Evolutionary conservation across 2,329 filamentous ascomycete genomes (phyloP).

Genomic region (Blumeria graminis): DNA sequence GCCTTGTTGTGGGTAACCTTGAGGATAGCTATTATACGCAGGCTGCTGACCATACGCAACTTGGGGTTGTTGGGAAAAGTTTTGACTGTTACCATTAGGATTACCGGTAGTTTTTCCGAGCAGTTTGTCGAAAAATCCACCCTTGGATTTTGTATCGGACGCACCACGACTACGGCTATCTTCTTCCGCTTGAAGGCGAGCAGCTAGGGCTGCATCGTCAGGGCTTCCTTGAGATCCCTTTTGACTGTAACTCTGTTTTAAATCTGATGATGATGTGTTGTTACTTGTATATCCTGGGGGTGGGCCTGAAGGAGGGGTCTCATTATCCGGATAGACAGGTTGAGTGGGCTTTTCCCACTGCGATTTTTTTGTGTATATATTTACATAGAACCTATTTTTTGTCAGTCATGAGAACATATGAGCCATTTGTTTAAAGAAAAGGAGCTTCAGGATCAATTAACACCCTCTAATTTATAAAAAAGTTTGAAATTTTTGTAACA

Average conservation of each 20-base stretch:
- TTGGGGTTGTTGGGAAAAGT: conserved; percentile 13
- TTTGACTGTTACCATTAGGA: conserved; percentile 6
- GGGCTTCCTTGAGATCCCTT: conserved; percentile 14
- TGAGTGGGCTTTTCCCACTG: conserved; percentile 71
- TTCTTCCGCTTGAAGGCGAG: conserved; percentile 64
- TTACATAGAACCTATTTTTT: conserved; percentile 60
- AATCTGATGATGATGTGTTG: neutral
- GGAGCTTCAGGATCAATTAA: too few relatives aligned
- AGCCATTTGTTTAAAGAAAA: too few relatives aligned
- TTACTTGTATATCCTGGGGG: conserved; percentile 29
- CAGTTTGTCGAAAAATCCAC: conserved; percentile 1
- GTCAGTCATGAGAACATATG: conserved; percentile 4
- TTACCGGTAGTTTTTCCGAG: neutral
- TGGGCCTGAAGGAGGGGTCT: conserved; percentile 25
- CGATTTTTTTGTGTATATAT: conserved; percentile 66
- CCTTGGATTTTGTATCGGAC: conserved; percentile 1
- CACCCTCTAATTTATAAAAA: too few relatives aligned
- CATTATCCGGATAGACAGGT: conserved; percentile 36
- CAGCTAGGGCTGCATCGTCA: conserved; percentile 51
- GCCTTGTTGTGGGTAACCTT: conserved; percentile 14
- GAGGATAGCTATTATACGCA: conserved; percentile 8
- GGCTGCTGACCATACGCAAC: conserved; percentile 10
- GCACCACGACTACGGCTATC: conserved; percentile 28
- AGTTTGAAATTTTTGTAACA: too few relatives aligned
- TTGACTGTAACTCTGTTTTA: neutral